phyloP scores from a whole-genome alignment of 2,329 filamentous ascomycete genomes.

The Hymenoscyphus scutula region DNA sequence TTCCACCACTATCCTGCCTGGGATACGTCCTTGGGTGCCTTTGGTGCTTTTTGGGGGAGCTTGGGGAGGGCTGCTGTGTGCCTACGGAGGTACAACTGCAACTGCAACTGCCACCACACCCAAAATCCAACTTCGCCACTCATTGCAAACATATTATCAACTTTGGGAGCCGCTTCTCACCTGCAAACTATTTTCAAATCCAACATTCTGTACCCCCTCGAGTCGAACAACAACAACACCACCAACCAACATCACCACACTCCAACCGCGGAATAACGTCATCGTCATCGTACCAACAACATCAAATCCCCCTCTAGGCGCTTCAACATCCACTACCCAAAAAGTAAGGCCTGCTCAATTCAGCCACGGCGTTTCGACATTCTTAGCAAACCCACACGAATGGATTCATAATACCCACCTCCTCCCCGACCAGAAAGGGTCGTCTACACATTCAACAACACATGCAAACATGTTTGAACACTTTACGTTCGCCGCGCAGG shows the following conservation, averaged over 20 bases:
- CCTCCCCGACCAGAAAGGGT: not conserved
- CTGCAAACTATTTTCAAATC: not conserved
- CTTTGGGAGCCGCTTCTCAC: not conserved
- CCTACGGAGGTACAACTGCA: too few species aligned
- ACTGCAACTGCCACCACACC: too few species aligned
- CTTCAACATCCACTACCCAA: not conserved
- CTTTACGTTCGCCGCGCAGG: slow-evolving; percentile 29
- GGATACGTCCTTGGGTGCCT: not conserved
- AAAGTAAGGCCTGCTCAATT: slow-evolving; percentile 2
- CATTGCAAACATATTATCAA: slow-evolving; percentile 2
- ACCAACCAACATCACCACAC: not conserved
- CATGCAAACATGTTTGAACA: slow-evolving; percentile 33
- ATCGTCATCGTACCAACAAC: too few species aligned
- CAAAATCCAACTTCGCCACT: not conserved
- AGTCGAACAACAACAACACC: not conserved
- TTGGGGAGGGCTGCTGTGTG: not conserved
- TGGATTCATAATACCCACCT: slow-evolving; percentile 9
- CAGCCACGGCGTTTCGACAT: slow-evolving; percentile 13
- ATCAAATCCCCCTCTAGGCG: too few species aligned
- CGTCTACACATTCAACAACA: slow-evolving; percentile 3
- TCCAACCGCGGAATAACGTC: not conserved
- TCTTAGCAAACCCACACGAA: slow-evolving; percentile 8
- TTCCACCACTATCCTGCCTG: not conserved
- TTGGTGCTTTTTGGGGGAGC: not conserved
- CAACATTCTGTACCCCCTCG: not conserved